phyloP scores from a whole-genome alignment of 2,329 filamentous ascomycete species.

The Lachnellula suecica region DNA sequence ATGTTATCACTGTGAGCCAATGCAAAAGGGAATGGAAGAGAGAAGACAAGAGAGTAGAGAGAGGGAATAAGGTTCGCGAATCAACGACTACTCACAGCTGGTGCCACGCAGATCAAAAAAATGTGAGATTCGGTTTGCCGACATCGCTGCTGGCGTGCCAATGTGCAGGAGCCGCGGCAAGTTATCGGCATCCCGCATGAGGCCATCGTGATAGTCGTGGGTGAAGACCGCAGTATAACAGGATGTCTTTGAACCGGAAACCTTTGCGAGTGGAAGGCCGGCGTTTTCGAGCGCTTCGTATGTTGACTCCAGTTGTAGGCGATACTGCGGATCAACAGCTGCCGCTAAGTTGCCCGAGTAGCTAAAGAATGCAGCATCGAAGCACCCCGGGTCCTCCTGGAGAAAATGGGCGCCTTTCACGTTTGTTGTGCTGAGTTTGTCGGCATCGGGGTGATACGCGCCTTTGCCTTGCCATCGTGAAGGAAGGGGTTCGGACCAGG shows the following conservation, averaged over 20 bases:
- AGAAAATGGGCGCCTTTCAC: conserved; percentile 31
- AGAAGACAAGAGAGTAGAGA: too few species aligned
- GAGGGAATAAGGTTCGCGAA: too few species aligned
- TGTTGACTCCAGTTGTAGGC: conserved; percentile 29
- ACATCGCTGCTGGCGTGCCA: too few species aligned
- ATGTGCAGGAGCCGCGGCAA: too few species aligned
- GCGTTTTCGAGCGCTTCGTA: conserved; percentile 3
- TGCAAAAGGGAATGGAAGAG: too few species aligned
- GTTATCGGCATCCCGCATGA: too few species aligned
- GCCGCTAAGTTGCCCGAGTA: conserved; percentile 1
- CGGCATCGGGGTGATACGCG: conserved; percentile 38
- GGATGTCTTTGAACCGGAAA: conserved; percentile 2
- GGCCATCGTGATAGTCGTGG: too few species aligned
- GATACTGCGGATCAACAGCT: conserved; percentile 45
- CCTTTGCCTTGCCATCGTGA: conserved; percentile 46
- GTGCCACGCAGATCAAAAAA: too few species aligned
- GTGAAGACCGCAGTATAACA: conserved; percentile 45
- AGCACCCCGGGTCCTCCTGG: conserved; percentile 8
- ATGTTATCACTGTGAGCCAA: too few species aligned
- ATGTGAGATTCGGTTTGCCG: too few species aligned
- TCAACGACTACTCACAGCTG: too few species aligned
- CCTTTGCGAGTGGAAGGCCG: conserved; percentile 4
- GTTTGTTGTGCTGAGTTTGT: conserved; percentile 31
- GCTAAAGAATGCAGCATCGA: conserved; percentile 17
- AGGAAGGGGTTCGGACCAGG: conserved; percentile 27